phyloP scores from a whole-genome alignment of 2,329 filamentous ascomycete genomes.

The Aspergillus japonicus region DNA sequence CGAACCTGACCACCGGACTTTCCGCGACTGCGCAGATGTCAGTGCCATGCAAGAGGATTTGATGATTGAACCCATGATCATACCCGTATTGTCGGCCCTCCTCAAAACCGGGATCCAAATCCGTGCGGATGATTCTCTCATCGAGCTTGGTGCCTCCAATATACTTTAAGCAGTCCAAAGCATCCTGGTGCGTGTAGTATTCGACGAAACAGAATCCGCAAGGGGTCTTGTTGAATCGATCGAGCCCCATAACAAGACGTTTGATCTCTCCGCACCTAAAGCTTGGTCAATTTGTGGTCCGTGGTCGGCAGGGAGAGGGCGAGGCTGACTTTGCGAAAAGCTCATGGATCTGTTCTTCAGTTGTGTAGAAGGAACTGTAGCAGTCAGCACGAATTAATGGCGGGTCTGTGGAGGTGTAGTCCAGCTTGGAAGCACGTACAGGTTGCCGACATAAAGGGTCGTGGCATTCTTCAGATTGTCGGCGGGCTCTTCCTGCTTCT shows the following conservation, averaged over 20 bases:
- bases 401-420: background rate
- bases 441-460: slow-evolving; percentile 95
- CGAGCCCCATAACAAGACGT: slow-evolving; percentile 93
- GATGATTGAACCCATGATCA: slow-evolving; percentile 20
- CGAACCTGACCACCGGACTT: slow-evolving; percentile 96
- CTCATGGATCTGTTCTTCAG: slow-evolving; percentile 98
- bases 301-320: background rate
- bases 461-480: slow-evolving; percentile 84
- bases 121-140: slow-evolving; percentile 92
- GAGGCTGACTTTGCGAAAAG: slow-evolving; percentile 74
- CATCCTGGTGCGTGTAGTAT: slow-evolving; percentile 97
- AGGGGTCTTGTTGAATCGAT: slow-evolving; percentile 94
- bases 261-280: slow-evolving; percentile 87
- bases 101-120: slow-evolving; percentile 91
- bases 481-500: slow-evolving; percentile 61
- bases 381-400: slow-evolving; percentile 9
- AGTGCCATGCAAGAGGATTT: background rate
- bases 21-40: slow-evolving; percentile 58
- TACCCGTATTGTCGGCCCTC: slow-evolving; percentile 92
- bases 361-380: slow-evolving; percentile 87
- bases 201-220: slow-evolving; percentile 99
- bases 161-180: slow-evolving; percentile 97
- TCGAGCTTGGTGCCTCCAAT: slow-evolving; percentile 97
- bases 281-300: slow-evolving; percentile 10
- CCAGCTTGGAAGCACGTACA: slow-evolving; percentile 55